phyloP scores from a whole-genome alignment of 116 monocot species.

The Cymodocea nodosa region DNA sequence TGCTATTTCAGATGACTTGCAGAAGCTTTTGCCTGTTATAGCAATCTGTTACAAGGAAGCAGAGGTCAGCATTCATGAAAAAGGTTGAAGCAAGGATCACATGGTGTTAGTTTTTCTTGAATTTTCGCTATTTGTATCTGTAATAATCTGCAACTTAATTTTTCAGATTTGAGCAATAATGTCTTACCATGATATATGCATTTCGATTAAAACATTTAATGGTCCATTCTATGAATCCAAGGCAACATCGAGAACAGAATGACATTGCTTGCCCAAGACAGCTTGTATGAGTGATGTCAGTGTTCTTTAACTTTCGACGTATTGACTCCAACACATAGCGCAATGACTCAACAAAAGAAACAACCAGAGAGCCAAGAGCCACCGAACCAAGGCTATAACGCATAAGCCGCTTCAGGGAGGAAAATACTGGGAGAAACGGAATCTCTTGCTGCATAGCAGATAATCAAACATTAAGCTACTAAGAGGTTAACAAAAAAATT shows the following conservation, averaged over 20 bases:
- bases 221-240: conserved; percentile 89
- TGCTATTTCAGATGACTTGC: conserved; percentile 75
- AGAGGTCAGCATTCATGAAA: neutral
- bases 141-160: too few species aligned
- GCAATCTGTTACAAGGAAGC: conserved; percentile 51
- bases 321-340: conserved; percentile 82
- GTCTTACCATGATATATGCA: conserved; percentile 93
- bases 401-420: conserved; percentile 73
- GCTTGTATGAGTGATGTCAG: conserved; percentile 34
- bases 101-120: too few species aligned
- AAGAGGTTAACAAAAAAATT: too few species aligned
- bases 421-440: conserved; percentile 84
- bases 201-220: conserved; percentile 78
- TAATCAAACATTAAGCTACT: neutral
- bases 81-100: too few species aligned
- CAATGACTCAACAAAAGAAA: conserved; percentile 62
- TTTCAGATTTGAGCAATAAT: neutral
- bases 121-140: too few species aligned
- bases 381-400: conserved; percentile 93
- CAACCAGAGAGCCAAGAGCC: conserved; percentile 78
- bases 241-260: conserved; percentile 62
- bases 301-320: conserved; percentile 61
- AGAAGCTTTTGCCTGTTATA: conserved; percentile 96
- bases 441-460: conserved; percentile 36
- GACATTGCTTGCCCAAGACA: conserved; percentile 44